Conservation (phyloP, 2,329 filamentous ascomycete genomes). For the Elsinoe batatas region DNA sequence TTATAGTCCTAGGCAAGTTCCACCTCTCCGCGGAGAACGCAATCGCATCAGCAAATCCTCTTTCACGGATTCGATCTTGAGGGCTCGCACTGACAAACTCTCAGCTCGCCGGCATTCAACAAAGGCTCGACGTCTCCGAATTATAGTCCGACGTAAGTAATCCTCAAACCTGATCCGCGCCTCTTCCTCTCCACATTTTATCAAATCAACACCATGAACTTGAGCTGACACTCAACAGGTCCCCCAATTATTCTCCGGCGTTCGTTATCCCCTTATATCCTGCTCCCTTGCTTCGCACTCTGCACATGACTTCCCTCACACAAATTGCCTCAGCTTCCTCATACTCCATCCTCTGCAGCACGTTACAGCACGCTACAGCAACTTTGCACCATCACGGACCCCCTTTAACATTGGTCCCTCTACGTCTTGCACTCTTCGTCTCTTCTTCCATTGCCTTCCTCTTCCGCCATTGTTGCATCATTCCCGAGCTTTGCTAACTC, state of each 20-base stretch:
- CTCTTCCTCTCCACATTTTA: no score
- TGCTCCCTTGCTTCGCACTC: no score
- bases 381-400: no score
- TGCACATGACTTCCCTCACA: no score
- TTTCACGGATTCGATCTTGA: not conserved
- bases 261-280: slow-evolving; percentile 18
- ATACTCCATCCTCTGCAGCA: no score
- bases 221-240: no score
- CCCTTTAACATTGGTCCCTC: slow-evolving; percentile 24
- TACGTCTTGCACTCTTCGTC: slow-evolving; percentile 30
- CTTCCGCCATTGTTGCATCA: not conserved
- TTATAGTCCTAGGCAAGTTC: no score
- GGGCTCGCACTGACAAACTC: not conserved
- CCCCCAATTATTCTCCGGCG: slow-evolving; percentile 55
- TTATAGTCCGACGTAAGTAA: slow-evolving; percentile 66
- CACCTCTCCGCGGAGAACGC: no score
- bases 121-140: slow-evolving; percentile 45
- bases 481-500: not conserved
- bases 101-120: slow-evolving; percentile 24
- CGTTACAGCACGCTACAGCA: no score
- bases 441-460: not conserved
- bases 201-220: no score
- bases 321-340: no score
- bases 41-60: no score
- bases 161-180: slow-evolving; percentile 39